A percentile compares a stretch with the other conserved stretches of the same genome.
Conservation (phyloP, 2,329 filamentous ascomycete genomes). For the Lasiodiplodia hormozganensis region DNA sequence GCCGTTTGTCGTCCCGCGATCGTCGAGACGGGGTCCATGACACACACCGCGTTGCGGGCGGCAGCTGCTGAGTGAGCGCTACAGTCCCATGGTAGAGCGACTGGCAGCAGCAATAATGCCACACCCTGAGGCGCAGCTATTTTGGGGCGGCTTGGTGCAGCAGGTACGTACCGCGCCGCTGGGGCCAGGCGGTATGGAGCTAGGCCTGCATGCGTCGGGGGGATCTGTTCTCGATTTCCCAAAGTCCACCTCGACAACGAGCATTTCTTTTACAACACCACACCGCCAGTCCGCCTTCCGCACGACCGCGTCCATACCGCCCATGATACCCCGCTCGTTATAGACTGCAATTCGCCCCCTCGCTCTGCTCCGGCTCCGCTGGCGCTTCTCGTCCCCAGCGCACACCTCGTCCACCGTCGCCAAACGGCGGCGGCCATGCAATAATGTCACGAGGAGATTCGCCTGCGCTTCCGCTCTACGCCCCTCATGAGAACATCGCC, state of each 20-base stretch:
- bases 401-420: conserved; percentile 19
- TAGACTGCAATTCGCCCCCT: conserved; percentile 24
- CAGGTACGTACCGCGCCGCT: conserved; percentile 21
- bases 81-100: no score
- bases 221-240: conserved; percentile 24
- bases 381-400: background rate
- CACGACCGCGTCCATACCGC: conserved; percentile 7
- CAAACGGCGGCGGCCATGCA: conserved; percentile 49
- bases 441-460: conserved; percentile 69
- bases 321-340: conserved; percentile 9
- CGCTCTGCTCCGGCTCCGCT: conserved; percentile 14
- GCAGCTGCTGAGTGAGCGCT: no score
- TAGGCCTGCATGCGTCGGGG: conserved; percentile 25
- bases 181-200: conserved; percentile 22
- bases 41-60: background rate
- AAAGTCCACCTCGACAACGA: conserved; percentile 71
- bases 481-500: conserved; percentile 49
- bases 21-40: background rate
- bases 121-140: background rate
- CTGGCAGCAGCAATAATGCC: background rate
- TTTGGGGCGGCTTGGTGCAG: background rate
- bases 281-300: conserved; percentile 11
- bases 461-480: conserved; percentile 64
- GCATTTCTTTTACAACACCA: conserved; percentile 16
- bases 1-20: background rate